These are phyloP conservation scores for Dothiorella sarmentorum DNA, from an alignment of 2,329 filamentous ascomycete genomes.

Conservation along the genomic window DNA sequence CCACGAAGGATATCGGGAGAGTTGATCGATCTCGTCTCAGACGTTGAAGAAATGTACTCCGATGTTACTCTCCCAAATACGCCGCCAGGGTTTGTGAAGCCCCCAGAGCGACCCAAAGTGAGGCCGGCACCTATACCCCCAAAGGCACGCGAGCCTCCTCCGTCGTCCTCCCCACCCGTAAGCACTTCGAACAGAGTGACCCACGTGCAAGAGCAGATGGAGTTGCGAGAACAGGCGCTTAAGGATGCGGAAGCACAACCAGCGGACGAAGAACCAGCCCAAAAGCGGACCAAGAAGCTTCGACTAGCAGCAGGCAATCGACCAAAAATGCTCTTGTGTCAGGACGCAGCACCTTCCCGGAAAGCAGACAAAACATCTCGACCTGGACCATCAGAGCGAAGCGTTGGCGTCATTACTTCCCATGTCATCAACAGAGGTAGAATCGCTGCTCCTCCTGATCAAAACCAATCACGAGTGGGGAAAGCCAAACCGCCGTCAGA, in stretches of 20 bases:
- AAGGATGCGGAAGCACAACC: constrained; percentile 14
- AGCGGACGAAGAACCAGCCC: constrained; percentile 2
- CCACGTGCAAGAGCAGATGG: constrained; percentile 26
- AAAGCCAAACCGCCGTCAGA: neutral
- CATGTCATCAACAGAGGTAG: neutral
- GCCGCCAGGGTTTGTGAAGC: neutral
- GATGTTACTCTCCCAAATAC: constrained; percentile 15
- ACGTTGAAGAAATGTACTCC: constrained; percentile 5
- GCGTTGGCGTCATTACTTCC: neutral
- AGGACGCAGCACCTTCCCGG: constrained; percentile 29
- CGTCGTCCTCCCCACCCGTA: constrained; percentile 37
- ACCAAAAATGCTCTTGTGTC: constrained; percentile 43
- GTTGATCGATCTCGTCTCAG: constrained; percentile 13
- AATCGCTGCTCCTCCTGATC: neutral
- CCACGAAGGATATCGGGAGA: neutral
- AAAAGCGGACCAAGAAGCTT: constrained; percentile 34
- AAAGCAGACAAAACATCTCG: neutral
- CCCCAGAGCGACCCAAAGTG: neutral
- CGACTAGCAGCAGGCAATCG: constrained; percentile 38
- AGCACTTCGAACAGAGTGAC: constrained; percentile 36
- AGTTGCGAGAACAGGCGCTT: constrained; percentile 10
- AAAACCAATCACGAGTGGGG: constrained; percentile 16
- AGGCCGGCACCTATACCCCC: neutral
- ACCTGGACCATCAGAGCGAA: neutral
- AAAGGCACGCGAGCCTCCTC: constrained; percentile 27